These are phyloP conservation scores for Lentinula raphanica DNA, from an alignment of 768 basidiomycete species.

Conservation along the genomic window DNA sequence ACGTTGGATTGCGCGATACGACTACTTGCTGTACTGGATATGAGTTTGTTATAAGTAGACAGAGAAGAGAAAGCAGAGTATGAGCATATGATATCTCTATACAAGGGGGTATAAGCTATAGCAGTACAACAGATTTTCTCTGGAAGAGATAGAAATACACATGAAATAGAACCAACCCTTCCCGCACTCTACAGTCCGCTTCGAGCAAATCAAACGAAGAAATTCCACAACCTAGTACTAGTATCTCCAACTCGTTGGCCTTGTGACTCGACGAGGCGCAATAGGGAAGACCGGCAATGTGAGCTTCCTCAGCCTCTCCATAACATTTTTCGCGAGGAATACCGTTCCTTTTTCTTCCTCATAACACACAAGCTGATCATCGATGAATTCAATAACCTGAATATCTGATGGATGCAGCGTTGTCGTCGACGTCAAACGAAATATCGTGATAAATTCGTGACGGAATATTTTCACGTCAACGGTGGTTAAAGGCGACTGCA, in stretches of 20 bases:
- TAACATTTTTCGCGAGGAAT: constrained; percentile 49
- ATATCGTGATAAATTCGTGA: constrained; percentile 63
- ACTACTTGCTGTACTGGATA: too few species aligned
- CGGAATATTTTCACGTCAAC: constrained; percentile 51
- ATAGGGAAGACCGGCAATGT: constrained; percentile 19
- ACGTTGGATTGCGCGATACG: too few species aligned
- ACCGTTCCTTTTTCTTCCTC: constrained; percentile 57
- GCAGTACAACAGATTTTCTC: neutral
- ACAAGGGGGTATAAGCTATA: neutral
- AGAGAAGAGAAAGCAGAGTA: too few species aligned
- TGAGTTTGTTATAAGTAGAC: too few species aligned
- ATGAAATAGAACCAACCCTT: neutral
- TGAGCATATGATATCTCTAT: too few species aligned
- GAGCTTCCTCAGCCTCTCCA: constrained; percentile 38
- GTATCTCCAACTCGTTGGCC: constrained; percentile 3
- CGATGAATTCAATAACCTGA: constrained; percentile 46
- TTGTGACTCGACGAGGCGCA: neutral
- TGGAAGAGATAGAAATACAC: neutral
- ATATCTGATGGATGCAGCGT: constrained; percentile 48
- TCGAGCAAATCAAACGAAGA: neutral
- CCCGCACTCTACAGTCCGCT: neutral
- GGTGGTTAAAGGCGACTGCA: constrained; percentile 35
- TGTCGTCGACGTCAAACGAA: constrained; percentile 43
- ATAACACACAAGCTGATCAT: constrained; percentile 42
- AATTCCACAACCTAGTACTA: neutral